Conservation (phyloP, 2,329 filamentous ascomycete species). For the Colletotrichum scovillei region DNA sequence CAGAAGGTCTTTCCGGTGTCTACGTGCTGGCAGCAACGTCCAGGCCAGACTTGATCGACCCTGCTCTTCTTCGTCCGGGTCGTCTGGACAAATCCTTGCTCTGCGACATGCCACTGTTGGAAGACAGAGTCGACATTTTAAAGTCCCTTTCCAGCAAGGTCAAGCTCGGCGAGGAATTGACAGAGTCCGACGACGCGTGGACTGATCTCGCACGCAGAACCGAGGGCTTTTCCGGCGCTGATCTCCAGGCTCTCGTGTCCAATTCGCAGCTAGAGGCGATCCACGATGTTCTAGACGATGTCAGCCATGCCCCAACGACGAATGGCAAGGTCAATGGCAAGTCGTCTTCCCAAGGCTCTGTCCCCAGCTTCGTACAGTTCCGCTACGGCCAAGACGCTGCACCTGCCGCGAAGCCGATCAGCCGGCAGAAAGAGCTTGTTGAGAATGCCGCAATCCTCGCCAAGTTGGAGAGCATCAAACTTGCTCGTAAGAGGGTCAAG, state of each 20-base stretch:
- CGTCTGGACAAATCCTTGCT: constrained; percentile 93
- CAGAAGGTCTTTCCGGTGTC: constrained; percentile 92
- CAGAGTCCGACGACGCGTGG: constrained; percentile 66
- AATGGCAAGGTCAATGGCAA: constrained; percentile 48
- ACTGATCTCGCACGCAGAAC: constrained; percentile 82
- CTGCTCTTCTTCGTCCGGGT: constrained; percentile 89
- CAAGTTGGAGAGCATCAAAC: constrained; percentile 85
- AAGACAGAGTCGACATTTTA: constrained; percentile 91
- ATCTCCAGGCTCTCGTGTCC: constrained; percentile 93
- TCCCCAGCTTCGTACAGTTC: constrained; percentile 81
- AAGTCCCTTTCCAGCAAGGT: constrained; percentile 85
- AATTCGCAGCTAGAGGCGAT: constrained; percentile 98
- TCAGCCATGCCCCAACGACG: constrained; percentile 44
- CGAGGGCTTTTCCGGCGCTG: constrained; percentile 92
- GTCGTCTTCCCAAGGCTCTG: constrained; percentile 39
- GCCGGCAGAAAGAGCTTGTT: constrained; percentile 68
- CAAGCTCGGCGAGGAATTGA: constrained; percentile 75
- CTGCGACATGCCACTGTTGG: constrained; percentile 84
- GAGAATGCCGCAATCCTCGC: constrained; percentile 82
- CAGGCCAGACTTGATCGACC: constrained; percentile 93
- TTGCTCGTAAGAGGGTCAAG: constrained; percentile 66
- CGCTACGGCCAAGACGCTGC: constrained; percentile 75
- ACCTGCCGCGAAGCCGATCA: constrained; percentile 53
- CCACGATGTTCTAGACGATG: constrained; percentile 85
- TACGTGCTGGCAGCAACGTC: constrained; percentile 97